Evolutionary conservation across 2,329 filamentous ascomycete genomes (phyloP).

Genomic region (Didymella exigua): DNA sequence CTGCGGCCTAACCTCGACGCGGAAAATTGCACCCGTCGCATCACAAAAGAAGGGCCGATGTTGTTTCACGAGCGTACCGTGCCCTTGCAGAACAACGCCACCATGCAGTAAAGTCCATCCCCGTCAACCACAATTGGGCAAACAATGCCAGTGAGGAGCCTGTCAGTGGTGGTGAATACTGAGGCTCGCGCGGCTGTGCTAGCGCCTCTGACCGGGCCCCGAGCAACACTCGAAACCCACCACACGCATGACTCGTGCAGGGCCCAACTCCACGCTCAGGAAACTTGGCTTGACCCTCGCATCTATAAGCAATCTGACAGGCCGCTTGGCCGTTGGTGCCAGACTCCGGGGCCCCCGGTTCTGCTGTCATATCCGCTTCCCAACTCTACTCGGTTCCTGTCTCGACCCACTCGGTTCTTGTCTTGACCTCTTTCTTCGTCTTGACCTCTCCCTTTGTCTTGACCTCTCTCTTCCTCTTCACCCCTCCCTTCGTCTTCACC

Average conservation of each 20-base stretch:
- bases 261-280: neutral
- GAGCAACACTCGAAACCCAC: neutral
- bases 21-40: neutral
- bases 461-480: no score
- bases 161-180: neutral
- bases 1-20: conserved; percentile 2
- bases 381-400: neutral
- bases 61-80: conserved; percentile 9
- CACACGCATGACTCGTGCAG: neutral
- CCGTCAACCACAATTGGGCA: neutral
- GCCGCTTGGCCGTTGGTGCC: neutral
- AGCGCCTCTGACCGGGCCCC: neutral
- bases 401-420: neutral
- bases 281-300: conserved; percentile 6
- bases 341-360: conserved; percentile 4
- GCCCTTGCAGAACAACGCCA: neutral
- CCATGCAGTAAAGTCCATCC: no score
- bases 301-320: neutral
- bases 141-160: neutral
- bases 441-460: no score
- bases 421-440: no score
- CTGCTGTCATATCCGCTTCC: neutral
- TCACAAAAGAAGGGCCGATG: conserved; percentile 11
- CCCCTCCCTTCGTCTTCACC: no score
- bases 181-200: neutral